Evolutionary conservation across 192 early-diverging fungal species (phyloP).

Genomic region (Coemansia sp.): DNA sequence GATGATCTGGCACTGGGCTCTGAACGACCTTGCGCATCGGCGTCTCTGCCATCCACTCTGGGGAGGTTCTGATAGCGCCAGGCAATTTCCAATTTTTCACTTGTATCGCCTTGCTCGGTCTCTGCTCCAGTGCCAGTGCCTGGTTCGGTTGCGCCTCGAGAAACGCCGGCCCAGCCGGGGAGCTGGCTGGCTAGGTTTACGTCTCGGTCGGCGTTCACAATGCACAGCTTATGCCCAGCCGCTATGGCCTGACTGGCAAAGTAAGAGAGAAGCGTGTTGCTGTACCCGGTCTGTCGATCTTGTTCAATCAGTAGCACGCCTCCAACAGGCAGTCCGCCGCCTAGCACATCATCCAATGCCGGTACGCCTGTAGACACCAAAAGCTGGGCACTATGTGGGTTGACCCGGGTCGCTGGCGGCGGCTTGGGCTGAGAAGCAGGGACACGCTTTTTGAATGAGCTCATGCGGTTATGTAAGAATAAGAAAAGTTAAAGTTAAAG

Average conservation of each 20-base stretch:
- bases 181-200: slow-evolving; percentile 58
- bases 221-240: slow-evolving; percentile 67
- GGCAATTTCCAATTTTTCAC: slow-evolving; percentile 84
- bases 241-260: slow-evolving; percentile 87
- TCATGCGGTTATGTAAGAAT: slow-evolving; percentile 12
- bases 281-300: slow-evolving; percentile 81
- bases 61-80: slow-evolving; percentile 93
- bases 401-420: slow-evolving; percentile 73
- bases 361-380: slow-evolving; percentile 83
- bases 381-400: slow-evolving; percentile 75
- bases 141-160: slow-evolving; percentile 3
- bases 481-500: not conserved
- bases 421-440: slow-evolving; percentile 60
- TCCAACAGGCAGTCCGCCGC: slow-evolving; percentile 86
- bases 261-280: slow-evolving; percentile 75
- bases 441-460: slow-evolving; percentile 60
- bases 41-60: slow-evolving; percentile 17
- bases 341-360: slow-evolving; percentile 82
- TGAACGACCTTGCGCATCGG: not conserved
- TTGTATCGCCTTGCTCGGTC: slow-evolving; percentile 13
- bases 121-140: slow-evolving; percentile 16
- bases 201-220: slow-evolving; percentile 71
- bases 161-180: slow-evolving; percentile 47
- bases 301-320: slow-evolving; percentile 75
- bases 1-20: not conserved